Conservation (phyloP, 2,329 filamentous ascomycete species). For the Paecilomyces fulvus region DNA sequence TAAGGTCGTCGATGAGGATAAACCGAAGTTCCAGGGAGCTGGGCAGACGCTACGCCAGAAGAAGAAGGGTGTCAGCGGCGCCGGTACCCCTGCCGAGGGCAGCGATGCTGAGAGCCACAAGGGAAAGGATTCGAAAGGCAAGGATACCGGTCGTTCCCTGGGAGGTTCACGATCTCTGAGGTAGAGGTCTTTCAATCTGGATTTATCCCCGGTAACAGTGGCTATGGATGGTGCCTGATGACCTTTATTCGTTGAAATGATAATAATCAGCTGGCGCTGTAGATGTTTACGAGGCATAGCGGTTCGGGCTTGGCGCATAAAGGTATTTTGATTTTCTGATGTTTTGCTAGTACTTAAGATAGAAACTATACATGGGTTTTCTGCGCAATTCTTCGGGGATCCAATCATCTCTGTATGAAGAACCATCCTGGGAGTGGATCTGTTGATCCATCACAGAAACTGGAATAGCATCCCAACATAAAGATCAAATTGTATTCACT, state of each 20-base stretch:
- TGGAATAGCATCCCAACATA: no score
- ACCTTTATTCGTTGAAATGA: neutral
- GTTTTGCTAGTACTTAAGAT: neutral
- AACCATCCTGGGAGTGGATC: no score
- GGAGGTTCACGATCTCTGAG: constrained; percentile 4
- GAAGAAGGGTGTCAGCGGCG: constrained; percentile 49
- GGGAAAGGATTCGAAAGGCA: constrained; percentile 8
- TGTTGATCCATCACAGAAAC: no score
- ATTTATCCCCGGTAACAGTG: neutral
- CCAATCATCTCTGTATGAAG: no score
- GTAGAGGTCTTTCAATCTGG: neutral
- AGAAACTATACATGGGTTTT: neutral
- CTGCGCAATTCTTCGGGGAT: neutral
- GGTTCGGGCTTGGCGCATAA: neutral
- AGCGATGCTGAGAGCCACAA: constrained; percentile 22
- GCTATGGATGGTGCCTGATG: neutral
- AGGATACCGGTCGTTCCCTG: constrained; percentile 5
- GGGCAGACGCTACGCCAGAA: constrained; percentile 74
- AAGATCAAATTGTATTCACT: no score
- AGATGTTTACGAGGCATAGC: neutral
- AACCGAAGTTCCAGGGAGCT: constrained; percentile 72
- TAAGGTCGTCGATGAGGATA: constrained; percentile 51
- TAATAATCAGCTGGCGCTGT: neutral
- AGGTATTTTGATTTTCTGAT: neutral
- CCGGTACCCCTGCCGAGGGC: constrained; percentile 29